Base-by-base conservation (phyloP, 371 early-diverging fungal genomes). In the Funneliformis caledonium region DNA sequence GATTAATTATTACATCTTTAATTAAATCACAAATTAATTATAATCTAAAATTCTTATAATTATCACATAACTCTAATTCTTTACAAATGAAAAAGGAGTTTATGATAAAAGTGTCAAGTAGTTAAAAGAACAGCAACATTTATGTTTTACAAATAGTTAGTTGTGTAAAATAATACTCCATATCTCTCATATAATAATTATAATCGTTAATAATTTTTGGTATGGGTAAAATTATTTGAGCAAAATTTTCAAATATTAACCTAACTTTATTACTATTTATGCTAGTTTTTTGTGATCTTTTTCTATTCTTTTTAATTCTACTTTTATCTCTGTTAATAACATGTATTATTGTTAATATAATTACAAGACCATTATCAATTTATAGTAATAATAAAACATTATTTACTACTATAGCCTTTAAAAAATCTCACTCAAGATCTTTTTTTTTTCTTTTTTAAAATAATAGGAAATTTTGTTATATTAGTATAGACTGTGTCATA, bases 341-440 rank as follows among this genome's bases (percentile, higher is more conserved):
- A 72, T 81, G 77, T 19, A 81, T 78, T 22, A 76, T 82, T 12
- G 82, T 77, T 76, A 82, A 47, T 72, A 83, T 80, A 43, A 56
- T 80, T 11, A 82, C 80, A 47, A 73, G 76, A 8, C 80, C 80
- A 72, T 82, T 83, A 74, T 83, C 82, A 47, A 76, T 61, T 80
- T 82, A 83, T 4, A 83, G 65, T 37, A 83, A 45, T 2, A 48
- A 75, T 31, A 82, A 59, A 1, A 80, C 78, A 50, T 68, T 82
- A 10, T 67, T 52, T 14, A 82, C 61, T 2, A 75, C 60, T 3
- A 68, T 62, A 6, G 43, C 81, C 48, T 69, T 60, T 26, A 64
- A 52, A 47, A 33, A 62, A 72, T 80, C 37, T 69, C 83, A 77
- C 72, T 37, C 68, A 62, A 2, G 75, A 7, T 19, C 4, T 22